Evolutionary conservation across 306 rosid genomes (phyloP).

Genomic region (Chamaecrista fasciculata): DNA sequence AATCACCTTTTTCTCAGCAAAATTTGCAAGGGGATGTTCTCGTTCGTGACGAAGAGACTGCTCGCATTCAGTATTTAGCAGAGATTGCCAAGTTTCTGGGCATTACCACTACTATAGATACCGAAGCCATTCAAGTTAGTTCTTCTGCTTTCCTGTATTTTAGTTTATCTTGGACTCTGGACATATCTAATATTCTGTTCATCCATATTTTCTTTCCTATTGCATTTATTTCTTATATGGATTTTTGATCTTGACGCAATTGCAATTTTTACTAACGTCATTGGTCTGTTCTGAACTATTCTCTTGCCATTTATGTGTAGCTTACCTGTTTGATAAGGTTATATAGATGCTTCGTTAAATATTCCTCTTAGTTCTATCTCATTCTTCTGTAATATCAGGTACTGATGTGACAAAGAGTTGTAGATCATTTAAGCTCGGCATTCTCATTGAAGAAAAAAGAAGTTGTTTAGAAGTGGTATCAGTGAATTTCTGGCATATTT

Average conservation of each 20-base stretch:
- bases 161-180: slow-evolving; percentile 1
- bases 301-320: neutral
- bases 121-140: slow-evolving; percentile 89
- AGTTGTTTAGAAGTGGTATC: neutral
- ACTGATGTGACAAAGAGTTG: no score
- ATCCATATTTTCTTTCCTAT: slow-evolving; percentile 4
- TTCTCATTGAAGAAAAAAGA: no score
- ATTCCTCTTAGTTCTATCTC: no score
- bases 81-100: slow-evolving; percentile 93
- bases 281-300: neutral
- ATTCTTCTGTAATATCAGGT: no score
- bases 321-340: neutral
- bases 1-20: slow-evolving; percentile 79
- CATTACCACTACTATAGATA: slow-evolving; percentile 69
- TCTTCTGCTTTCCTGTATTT: slow-evolving; percentile 6
- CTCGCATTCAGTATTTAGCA: slow-evolving; percentile 85
- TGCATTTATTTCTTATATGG: slow-evolving; percentile 11
- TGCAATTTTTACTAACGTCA: neutral
- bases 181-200: slow-evolving; percentile 1
- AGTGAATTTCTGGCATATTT: neutral
- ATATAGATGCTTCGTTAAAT: neutral
- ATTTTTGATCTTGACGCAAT: slow-evolving; percentile 22
- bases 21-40: slow-evolving; percentile 73
- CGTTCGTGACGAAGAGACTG: slow-evolving; percentile 90
- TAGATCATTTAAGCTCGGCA: no score